Evolutionary conservation across 1,139 yeast genomes (phyloP).

Genomic region (Saccharomycopsis crataegensis): DNA sequence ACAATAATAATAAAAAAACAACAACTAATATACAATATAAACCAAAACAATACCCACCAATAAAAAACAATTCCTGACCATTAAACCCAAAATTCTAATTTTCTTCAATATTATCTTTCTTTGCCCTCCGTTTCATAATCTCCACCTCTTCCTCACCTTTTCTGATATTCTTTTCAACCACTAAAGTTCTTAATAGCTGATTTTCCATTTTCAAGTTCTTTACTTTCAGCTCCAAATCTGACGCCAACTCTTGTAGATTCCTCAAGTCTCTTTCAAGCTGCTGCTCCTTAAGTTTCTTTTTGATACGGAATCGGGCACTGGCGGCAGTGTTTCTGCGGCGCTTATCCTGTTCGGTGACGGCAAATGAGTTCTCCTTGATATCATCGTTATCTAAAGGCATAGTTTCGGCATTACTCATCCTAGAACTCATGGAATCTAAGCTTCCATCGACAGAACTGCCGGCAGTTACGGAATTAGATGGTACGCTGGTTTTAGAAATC

Average conservation of each 20-base stretch:
- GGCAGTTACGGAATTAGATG: neutral
- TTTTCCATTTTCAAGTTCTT: slow-evolving; percentile 34
- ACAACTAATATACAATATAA: no score
- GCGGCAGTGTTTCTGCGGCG: slow-evolving; percentile 58
- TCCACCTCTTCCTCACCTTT: slow-evolving; percentile 20
- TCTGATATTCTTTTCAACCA: slow-evolving; percentile 41
- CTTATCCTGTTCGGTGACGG: slow-evolving; percentile 32
- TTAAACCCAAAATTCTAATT: no score
- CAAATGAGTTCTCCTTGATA: slow-evolving; percentile 5
- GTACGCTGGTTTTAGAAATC: neutral
- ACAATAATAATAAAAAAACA: no score
- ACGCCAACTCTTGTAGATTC: slow-evolving; percentile 28
- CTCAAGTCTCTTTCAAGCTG: slow-evolving; percentile 46
- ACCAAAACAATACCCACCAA: no score
- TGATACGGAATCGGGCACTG: slow-evolving; percentile 52
- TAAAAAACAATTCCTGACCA: no score
- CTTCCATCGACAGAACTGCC: neutral
- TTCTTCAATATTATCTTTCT: no score
- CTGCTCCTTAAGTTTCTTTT: slow-evolving; percentile 51
- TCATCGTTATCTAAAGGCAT: no score
- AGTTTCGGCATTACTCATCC: no score
- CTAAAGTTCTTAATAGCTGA: slow-evolving; percentile 40
- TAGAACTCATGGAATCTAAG: neutral
- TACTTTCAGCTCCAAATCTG: slow-evolving; percentile 13
- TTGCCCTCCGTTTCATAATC: slow-evolving; percentile 18